phyloP scores from a whole-genome alignment of 805 yeast genomes.

The Saturnispora serradocipensis region DNA sequence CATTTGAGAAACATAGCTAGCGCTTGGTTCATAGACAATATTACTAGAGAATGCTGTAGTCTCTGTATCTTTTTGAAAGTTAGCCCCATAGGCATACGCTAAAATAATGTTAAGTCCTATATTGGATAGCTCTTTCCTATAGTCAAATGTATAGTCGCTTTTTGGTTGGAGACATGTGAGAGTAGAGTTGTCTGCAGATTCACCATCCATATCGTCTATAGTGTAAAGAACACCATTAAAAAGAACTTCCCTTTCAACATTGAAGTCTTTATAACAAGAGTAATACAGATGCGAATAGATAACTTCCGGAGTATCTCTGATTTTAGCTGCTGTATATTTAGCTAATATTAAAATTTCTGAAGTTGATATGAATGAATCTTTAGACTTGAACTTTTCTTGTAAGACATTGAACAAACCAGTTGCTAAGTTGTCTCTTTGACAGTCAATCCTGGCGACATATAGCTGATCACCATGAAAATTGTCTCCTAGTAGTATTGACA shows the following conservation, averaged over 20 bases:
- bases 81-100: conserved; percentile 36
- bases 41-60: conserved; percentile 7
- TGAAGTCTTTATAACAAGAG: conserved; percentile 39
- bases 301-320: conserved; percentile 40
- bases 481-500: conserved; percentile 1
- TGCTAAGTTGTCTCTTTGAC: conserved; percentile 44
- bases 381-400: conserved; percentile 19
- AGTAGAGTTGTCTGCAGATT: conserved; percentile 2
- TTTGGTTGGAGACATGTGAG: conserved; percentile 16
- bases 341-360: conserved; percentile 39
- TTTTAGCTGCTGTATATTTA: conserved; percentile 37
- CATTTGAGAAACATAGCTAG: conserved; percentile 18
- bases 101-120: conserved; percentile 36
- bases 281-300: conserved; percentile 32
- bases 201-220: background rate
- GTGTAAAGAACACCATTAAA: conserved; percentile 2
- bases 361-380: conserved; percentile 33
- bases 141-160: conserved; percentile 32
- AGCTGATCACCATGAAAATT: background rate
- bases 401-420: conserved; percentile 41
- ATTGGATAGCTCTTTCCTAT: conserved; percentile 31
- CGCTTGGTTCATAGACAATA: conserved; percentile 17
- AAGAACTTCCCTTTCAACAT: conserved; percentile 9
- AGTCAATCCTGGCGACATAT: conserved; percentile 29
- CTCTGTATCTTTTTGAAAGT: background rate